A percentile compares a stretch with the other conserved stretches of the same genome.
These are phyloP conservation scores for Porcisia hertigi DNA, from an alignment of 208 protist genomes.

Conservation along the genomic window DNA sequence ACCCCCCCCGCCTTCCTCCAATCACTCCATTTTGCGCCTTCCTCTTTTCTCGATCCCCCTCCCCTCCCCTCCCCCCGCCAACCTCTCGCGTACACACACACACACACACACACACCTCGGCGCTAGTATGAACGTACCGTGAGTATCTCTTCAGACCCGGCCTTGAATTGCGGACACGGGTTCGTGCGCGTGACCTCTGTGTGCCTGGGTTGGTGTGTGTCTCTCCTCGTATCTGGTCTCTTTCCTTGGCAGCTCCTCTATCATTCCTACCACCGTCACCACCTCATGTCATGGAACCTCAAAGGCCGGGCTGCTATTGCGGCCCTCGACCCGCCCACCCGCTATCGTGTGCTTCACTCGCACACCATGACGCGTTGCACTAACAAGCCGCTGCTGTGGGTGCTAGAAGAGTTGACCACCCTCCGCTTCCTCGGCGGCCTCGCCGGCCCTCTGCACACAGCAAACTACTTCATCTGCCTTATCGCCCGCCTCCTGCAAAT, in stretches of 20 bases:
- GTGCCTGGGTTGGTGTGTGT: neutral
- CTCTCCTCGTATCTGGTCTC: neutral
- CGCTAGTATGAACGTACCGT: neutral
- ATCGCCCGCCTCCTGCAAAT: constrained; percentile 74
- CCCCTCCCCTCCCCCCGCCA: neutral
- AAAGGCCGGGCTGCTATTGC: constrained; percentile 66
- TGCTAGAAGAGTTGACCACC: constrained; percentile 60
- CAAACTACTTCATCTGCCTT: constrained; percentile 73
- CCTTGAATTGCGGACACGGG: too few species aligned
- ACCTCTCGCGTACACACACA: too few species aligned
- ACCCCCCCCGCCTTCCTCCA: too few species aligned
- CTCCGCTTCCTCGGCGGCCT: constrained; percentile 54
- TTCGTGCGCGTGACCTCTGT: neutral
- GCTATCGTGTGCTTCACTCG: constrained; percentile 52
- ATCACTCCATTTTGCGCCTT: neutral
- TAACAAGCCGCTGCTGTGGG: constrained; percentile 69
- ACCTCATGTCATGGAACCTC: constrained; percentile 58
- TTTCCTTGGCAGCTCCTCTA: neutral
- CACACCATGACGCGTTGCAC: constrained; percentile 62
- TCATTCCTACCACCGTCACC: neutral
- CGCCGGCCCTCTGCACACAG: constrained; percentile 43
- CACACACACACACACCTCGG: neutral
- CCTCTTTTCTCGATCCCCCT: neutral
- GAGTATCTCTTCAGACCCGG: too few species aligned
- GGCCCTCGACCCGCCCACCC: constrained; percentile 58